Evolutionary conservation across 2,329 filamentous ascomycete species (phyloP), one percentile per base, ranked within the genome.

Genomic region (Microcyclospora tardicrescens): DNA sequence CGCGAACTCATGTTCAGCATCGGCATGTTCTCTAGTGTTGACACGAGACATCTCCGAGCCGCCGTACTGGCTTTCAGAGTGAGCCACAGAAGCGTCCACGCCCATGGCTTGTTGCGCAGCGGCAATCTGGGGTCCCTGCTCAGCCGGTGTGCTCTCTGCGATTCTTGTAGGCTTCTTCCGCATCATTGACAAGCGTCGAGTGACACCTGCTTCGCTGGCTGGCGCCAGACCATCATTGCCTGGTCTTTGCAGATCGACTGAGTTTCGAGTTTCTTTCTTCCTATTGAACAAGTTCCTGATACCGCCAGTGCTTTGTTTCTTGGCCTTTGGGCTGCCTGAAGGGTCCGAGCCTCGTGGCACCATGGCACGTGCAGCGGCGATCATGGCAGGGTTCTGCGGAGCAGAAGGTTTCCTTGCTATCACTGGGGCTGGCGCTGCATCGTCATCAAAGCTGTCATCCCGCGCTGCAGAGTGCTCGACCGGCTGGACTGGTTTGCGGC

Each of bases 221-320:
- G 49, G 49, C 9, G 49, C 43, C n/a, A 55, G 46, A n/a, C 50
- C 43, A 30, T 12, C 38, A 29, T 43, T 46, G 19, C 39, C 34
- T 16, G 41, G 40, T 12, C 71, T 6, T 68, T 69, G 15, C 71
- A 51, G 59, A 72, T 80, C 28, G 70, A 78, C 42, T 6, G 51
- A 55, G 19, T 47, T 43, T 8, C 53, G 47, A 66, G 43, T 50
- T 52, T 77, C 77, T 61, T 75, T 80, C 49, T 66, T 68, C 48
- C 75, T 72, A 34, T 69, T 69, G 52, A 83, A 82, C 32, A 83
- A 64, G 59, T 79, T 81, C 45, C 72, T 72, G 49, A 83, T 68
- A 12, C 75, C 54, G 35, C 47, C 48, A 29, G 65, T 64, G 31
- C 9, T 53, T 49, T 16, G 41, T 38, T 13, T 53, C 46, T 59